A percentile compares a stretch with the other conserved stretches of the same genome.
Evolutionary conservation across 75 land plant species (phyloP).

Genomic region (Gnetum montanum): DNA sequence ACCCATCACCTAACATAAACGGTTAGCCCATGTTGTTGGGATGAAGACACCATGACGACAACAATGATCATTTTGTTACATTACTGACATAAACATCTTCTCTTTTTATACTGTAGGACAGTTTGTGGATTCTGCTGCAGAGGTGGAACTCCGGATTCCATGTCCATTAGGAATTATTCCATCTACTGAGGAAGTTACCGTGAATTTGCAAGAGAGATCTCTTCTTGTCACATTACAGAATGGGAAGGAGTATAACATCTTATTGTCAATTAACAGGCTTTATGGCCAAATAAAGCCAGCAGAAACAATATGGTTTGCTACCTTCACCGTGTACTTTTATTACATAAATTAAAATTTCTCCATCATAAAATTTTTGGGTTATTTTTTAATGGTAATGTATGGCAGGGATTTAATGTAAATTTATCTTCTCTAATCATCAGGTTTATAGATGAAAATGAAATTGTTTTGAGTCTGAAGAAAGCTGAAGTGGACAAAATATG

Average conservation of each 20-base stretch:
- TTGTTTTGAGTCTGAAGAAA: constrained; percentile 85
- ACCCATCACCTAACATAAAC: no score
- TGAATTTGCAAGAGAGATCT: constrained; percentile 58
- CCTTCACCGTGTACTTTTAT: no score
- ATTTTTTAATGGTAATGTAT: no score
- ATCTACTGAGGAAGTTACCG: constrained; percentile 43
- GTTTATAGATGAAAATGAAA: constrained; percentile 82
- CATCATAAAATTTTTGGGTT: no score
- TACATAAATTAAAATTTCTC: neutral
- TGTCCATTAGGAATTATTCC: constrained; percentile 17
- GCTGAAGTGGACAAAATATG: constrained; percentile 57
- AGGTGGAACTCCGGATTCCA: constrained; percentile 63
- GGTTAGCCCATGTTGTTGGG: no score
- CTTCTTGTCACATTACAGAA: constrained; percentile 30
- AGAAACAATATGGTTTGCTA: constrained; percentile 77
- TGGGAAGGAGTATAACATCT: constrained; percentile 26
- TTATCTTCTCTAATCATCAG: constrained; percentile 22
- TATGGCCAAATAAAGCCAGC: constrained; percentile 70
- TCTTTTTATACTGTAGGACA: constrained; percentile 15
- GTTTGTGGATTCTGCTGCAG: constrained; percentile 74
- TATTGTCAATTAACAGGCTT: constrained; percentile 40
- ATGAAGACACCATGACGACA: no score
- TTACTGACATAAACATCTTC: neutral
- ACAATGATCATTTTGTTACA: neutral
- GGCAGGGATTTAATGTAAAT: neutral